These are phyloP conservation scores for Blastomyces emzantsi DNA, from an alignment of 2,329 filamentous ascomycete genomes.

Conservation along the genomic window DNA sequence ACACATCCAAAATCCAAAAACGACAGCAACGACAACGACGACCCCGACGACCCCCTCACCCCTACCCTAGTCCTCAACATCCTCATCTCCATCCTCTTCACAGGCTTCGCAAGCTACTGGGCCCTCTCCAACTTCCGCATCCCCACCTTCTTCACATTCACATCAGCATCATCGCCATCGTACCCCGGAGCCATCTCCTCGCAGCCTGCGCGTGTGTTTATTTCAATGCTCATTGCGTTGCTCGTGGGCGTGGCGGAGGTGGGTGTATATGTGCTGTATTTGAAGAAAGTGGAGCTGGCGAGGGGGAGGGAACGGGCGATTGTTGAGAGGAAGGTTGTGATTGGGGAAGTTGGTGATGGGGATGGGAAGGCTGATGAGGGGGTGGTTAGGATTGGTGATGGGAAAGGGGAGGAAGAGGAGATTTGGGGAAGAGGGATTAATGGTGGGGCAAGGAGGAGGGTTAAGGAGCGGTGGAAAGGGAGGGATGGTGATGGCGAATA, in stretches of 20 bases:
- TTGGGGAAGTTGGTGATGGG: slow-evolving; percentile 16
- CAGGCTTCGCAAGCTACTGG: slow-evolving; percentile 41
- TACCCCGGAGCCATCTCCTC: slow-evolving; percentile 18
- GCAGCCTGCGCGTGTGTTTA: slow-evolving; percentile 32
- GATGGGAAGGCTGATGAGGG: slow-evolving; percentile 1
- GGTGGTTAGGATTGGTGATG: slow-evolving; percentile 6
- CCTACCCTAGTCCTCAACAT: slow-evolving; percentile 73
- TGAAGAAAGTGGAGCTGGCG: slow-evolving; percentile 36
- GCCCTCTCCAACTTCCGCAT: slow-evolving; percentile 32
- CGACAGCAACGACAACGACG: slow-evolving; percentile 8
- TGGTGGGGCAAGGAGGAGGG: slow-evolving; percentile 33
- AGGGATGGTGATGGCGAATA: slow-evolving; percentile 15
- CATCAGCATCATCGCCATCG: slow-evolving; percentile 16
- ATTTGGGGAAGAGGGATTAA: slow-evolving; percentile 36
- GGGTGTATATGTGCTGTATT: slow-evolving; percentile 39
- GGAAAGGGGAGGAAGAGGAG: slow-evolving; percentile 21
- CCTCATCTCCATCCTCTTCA: slow-evolving; percentile 70
- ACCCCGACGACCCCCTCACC: slow-evolving; percentile 39
- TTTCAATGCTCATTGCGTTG: slow-evolving; percentile 34
- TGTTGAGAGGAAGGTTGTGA: slow-evolving; percentile 31
- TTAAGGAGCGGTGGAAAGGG: slow-evolving; percentile 33
- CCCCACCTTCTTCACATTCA: slow-evolving; percentile 21
- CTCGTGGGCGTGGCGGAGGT: slow-evolving; percentile 41
- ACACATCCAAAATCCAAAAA: not conserved
- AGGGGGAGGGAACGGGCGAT: slow-evolving; percentile 30